A percentile compares a stretch with the other conserved stretches of the same genome.
phyloP scores from a whole-genome alignment of 1,284 basidiomycete species.

The Cryptococcus amylolentus region DNA sequence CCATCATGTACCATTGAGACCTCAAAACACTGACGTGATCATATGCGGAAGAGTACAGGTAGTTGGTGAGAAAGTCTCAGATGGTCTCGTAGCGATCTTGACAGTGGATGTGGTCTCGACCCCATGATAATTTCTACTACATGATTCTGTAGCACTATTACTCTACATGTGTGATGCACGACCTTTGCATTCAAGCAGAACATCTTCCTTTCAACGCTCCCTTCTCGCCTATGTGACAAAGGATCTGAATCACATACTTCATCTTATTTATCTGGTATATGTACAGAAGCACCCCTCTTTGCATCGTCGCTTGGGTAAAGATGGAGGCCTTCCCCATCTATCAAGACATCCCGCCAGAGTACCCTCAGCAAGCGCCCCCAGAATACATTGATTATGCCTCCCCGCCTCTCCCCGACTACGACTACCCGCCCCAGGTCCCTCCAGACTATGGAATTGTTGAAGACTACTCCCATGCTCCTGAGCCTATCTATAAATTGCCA shows the following conservation, averaged over 20 bases:
- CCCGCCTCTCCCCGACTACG: background rate
- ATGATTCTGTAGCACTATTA: background rate
- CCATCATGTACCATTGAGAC: too few relatives aligned
- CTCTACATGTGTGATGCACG: too few relatives aligned
- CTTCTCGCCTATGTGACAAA: background rate
- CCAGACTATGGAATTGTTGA: background rate
- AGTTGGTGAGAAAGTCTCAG: constrained; percentile 9
- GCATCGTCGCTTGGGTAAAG: background rate
- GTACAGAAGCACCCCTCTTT: too few relatives aligned
- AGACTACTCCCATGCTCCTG: background rate
- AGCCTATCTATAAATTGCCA: background rate
- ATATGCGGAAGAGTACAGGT: constrained; percentile 4
- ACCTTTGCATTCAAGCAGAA: too few relatives aligned
- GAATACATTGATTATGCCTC: background rate
- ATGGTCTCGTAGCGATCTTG: constrained; percentile 12
- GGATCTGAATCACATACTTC: background rate
- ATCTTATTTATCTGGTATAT: too few relatives aligned
- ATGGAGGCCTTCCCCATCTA: constrained; percentile 13
- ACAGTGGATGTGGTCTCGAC: constrained; percentile 1
- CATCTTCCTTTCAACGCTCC: background rate
- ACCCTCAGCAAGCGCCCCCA: background rate
- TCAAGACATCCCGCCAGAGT: constrained; percentile 1
- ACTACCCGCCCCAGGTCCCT: background rate
- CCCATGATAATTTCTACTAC: background rate
- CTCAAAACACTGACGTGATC: too few relatives aligned